phyloP scores from a whole-genome alignment of 805 yeast genomes.

The Torulaspora delbrueckii region DNA sequence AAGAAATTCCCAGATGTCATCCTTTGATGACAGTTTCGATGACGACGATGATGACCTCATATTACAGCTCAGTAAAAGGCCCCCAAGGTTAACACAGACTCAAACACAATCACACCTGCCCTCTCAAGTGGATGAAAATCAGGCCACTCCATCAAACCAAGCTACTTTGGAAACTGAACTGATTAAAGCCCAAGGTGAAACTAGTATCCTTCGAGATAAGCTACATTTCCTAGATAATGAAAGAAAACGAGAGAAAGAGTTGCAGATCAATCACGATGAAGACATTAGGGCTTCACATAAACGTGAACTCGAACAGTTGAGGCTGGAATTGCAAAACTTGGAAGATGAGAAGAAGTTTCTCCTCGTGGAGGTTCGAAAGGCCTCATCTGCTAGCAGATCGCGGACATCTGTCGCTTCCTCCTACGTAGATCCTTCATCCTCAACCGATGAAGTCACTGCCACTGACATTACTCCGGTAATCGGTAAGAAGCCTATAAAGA shows the following conservation, averaged over 20 bases:
- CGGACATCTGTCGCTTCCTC: slow-evolving; percentile 8
- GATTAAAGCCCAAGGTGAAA: slow-evolving; percentile 70
- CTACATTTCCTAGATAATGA: slow-evolving; percentile 44
- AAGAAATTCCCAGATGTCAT: not conserved
- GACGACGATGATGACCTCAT: slow-evolving; percentile 42
- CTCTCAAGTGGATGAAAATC: not conserved
- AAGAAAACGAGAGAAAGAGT: slow-evolving; percentile 37
- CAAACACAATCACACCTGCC: slow-evolving; percentile 2
- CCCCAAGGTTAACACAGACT: slow-evolving; percentile 23
- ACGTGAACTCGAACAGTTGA: slow-evolving; percentile 39
- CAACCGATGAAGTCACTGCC: slow-evolving; percentile 10
- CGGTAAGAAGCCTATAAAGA: slow-evolving; percentile 7
- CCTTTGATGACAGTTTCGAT: slow-evolving; percentile 1
- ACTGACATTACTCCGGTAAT: slow-evolving; percentile 1
- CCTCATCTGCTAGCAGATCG: slow-evolving; percentile 13
- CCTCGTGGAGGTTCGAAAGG: slow-evolving; percentile 42
- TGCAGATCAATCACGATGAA: slow-evolving; percentile 26
- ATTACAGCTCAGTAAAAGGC: slow-evolving; percentile 44
- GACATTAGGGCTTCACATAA: slow-evolving; percentile 21
- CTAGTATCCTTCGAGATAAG: slow-evolving; percentile 68
- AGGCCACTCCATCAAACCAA: not conserved
- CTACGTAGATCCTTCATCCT: slow-evolving; percentile 3
- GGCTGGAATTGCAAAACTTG: slow-evolving; percentile 40
- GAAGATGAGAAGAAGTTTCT: slow-evolving; percentile 56
- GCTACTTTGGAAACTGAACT: slow-evolving; percentile 28